Base-by-base conservation (phyloP, 2,329 filamentous ascomycete genomes). In the Fusarium subtropicale region DNA sequence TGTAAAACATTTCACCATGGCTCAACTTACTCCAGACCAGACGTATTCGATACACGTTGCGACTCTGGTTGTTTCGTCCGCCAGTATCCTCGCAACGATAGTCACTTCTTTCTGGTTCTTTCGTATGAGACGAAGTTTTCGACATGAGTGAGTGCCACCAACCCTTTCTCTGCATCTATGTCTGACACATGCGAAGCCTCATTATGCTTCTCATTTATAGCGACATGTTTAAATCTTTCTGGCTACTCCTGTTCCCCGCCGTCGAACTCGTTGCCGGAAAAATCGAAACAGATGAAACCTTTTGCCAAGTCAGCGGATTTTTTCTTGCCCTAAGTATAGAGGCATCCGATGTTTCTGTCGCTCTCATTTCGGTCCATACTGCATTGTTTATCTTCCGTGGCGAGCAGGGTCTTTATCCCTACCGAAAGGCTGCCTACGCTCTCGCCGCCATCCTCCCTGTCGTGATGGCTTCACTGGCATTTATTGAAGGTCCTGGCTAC, bases 121-220 rank as follows among this genome's bases (percentile, higher is more conserved):
- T 60, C 85, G 88, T 66, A 94, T 94, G 90, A 85, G 88, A 69
- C 86, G 91, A 74, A 89, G 86, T 67, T 94, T 94, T 77, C 87
- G 92, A 46, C 91, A 94, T 63, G 72, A 76, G 76, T 74, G 56
- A 80, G 87, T 80, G 7, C 10, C 12, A 42, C 11, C 16, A 9
- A 12, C 28, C 11, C 28, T 30, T 30, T 30, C 28, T 4, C 10
- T 30, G 2, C 28, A 12, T 11, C 11, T 30, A 30, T 30, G 28
- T 30, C 28, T 74, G n/a, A 74, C 54, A n/a, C 7, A 36, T 20
- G 5, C 8, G 4, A 38, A 92, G 91, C 66, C 84, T 95, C 56
- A 90, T 95, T 60, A 88, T 94, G 84, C 79, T 93, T 39, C 82
- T 94, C 16, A 89, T 95, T 47, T 84, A 89, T 64, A 91, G 90